Base-by-base conservation (phyloP, 169 alveolate genomes). In the Plasmodium fragile region DNA sequence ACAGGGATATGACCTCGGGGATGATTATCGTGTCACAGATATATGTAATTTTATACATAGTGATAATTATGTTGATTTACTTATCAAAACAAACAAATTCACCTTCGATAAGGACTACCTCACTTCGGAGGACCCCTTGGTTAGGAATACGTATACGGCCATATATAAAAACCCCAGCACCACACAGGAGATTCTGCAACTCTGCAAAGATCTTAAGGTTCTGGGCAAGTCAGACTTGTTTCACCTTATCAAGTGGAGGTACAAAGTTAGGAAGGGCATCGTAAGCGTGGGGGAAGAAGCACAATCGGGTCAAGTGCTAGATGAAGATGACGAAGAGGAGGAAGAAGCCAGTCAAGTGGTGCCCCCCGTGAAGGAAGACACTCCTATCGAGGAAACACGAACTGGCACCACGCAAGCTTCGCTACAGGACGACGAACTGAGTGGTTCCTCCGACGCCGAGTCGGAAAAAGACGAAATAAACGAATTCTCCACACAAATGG, bases 241-340 rank as follows among this genome's bases (percentile, higher is more conserved):
- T 81, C 95, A 92, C 30, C 83, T 98, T 25, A 93, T 98, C 45
- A 98, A 98, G 91, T 98, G 99, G 99, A 92, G 99, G 30, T 91
- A 95, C 45, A 95, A 94, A 73, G 82, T 97, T 30, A 59, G 82
- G 81, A 94, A 80, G 55, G 55, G 71, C 41, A 36, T 93, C 8
- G 30, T 0, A 7, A 82, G 41, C 6, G 4, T 65, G 36, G 75
- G 18, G 0, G 36, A 1, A 28, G 75, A 65, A 1, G 11, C 75
- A 4, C 41, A 65, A 65, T 65, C 91, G 41, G 93, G 84, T 49
- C 95, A 95, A 32, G 90, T 87, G 41, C 93, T 93, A 39, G 96
- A 93, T 18, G 96, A 81, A 25, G 95, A 92, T 49, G 95, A 73
- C 30, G 92, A 96, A 28, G 96, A 81, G 18, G 95, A 92, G 49